A percentile compares a stretch with the other conserved stretches of the same genome.
Conservation (phyloP, 1,284 basidiomycete genomes). For the Malassezia globosa region DNA sequence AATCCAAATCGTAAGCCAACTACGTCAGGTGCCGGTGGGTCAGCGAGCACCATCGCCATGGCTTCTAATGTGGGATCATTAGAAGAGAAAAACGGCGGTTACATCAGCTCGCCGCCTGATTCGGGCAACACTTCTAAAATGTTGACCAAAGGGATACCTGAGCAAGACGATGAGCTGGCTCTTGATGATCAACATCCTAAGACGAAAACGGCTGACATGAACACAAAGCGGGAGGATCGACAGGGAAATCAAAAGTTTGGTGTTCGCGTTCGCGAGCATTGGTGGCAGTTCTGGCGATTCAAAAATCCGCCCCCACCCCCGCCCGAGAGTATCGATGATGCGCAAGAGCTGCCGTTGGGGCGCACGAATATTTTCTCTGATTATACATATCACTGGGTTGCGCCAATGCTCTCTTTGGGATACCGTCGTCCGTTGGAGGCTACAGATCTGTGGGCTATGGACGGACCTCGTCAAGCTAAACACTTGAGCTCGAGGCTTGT, state of each 20-base stretch:
- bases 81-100: neutral
- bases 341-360: constrained; percentile 53
- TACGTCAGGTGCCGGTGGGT: too few relatives aligned
- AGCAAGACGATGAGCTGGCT: neutral
- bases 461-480: constrained; percentile 52
- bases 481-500: constrained; percentile 57
- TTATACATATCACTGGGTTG: constrained; percentile 64
- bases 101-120: neutral
- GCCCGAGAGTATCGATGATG: constrained; percentile 53
- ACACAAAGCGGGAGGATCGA: neutral
- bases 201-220: neutral
- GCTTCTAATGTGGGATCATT: neutral
- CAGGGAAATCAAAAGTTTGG: constrained; percentile 33
- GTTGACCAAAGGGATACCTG: neutral
- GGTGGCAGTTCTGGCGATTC: constrained; percentile 42
- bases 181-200: neutral
- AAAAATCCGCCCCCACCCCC: constrained; percentile 36
- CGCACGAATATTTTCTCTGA: constrained; percentile 53
- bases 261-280: constrained; percentile 33
- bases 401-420: constrained; percentile 57
- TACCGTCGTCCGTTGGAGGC: constrained; percentile 69
- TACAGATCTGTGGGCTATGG: constrained; percentile 71
- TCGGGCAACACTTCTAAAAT: constrained; percentile 1
- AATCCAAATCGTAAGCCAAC: too few relatives aligned
- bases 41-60: neutral